Base-by-base conservation (phyloP, 2,329 filamentous ascomycete species). In the Ceratocystis smalleyi region DNA sequence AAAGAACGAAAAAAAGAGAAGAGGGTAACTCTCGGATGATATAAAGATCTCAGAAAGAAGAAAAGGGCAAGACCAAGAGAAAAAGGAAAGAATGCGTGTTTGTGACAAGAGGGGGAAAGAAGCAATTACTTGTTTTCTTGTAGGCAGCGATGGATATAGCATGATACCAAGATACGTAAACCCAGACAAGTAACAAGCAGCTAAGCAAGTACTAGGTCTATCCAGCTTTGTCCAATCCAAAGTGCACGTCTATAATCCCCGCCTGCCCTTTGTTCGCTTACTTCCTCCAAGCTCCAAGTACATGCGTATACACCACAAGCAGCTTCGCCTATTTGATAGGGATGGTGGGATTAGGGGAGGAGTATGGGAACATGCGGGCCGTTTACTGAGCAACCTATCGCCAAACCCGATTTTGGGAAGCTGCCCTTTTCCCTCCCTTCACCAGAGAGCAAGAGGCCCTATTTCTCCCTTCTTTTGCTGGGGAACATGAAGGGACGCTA, bases 51-150 rank as follows among this genome's bases (percentile, higher is more conserved):
- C 19, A n/a, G 19, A 54, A 15, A 54, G 24, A 54, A 54, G 54
- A 15, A 57, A 30, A 35, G 22, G 19, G 51, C 27, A 49, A 24
- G 47, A 51, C 19, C 17, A 22, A 47, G 27, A n/a, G 27, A 35
- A 35, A 57, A 57, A 57, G 54, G 30, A 57, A 57, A 57, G 54
- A 57, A 30, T n/a, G 17, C 7, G 47, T 27, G 47, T 51, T 51
- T 51, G 47, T 51, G 22, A 51, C 27, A 51, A 51, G 47, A 51
- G 22, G 47, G n/a, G 32, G 27, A 57, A 35, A 57, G 54, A 57
- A 57, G 54, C 27, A 57, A 57, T 27, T 57, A n/a, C 54, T 24
- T n/a, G 54, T 57, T 57, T 57, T 57, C 32, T 35, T 17, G 54
- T 17, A 17, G n/a, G 54, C 54, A 2, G 54, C 12, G 54, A 57